These are phyloP conservation scores for Penicillium glabrum DNA, from an alignment of 2,329 filamentous ascomycete genomes.

Conservation along the genomic window DNA sequence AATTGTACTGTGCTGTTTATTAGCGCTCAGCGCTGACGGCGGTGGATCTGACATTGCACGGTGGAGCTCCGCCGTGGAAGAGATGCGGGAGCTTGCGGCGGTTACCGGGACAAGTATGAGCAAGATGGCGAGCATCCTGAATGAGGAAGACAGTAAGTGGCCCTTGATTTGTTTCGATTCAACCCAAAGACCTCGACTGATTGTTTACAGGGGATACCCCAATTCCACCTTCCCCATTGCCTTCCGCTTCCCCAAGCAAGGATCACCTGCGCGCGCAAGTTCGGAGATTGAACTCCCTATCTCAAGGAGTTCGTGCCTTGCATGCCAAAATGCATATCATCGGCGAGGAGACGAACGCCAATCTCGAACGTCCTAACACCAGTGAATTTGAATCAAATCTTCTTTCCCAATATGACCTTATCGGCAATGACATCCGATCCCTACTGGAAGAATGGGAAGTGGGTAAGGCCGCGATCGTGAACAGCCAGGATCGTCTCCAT, in stretches of 20 bases:
- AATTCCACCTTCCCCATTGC: slow-evolving; percentile 55
- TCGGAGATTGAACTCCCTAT: slow-evolving; percentile 82
- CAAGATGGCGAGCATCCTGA: slow-evolving; percentile 67
- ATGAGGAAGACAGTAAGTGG: slow-evolving; percentile 74
- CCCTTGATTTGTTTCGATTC: background rate
- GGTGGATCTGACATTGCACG: slow-evolving; percentile 72
- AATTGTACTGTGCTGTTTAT: slow-evolving; percentile 81
- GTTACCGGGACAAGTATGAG: slow-evolving; percentile 63
- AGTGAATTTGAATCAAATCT: slow-evolving; percentile 75
- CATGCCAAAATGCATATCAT: slow-evolving; percentile 94
- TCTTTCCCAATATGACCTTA: slow-evolving; percentile 90
- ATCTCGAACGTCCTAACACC: slow-evolving; percentile 68
- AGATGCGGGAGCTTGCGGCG: slow-evolving; percentile 65
- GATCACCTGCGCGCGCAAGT: slow-evolving; percentile 85
- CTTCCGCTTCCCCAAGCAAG: slow-evolving; percentile 70
- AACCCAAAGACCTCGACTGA: slow-evolving; percentile 11
- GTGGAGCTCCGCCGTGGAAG: slow-evolving; percentile 76
- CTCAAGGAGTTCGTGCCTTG: slow-evolving; percentile 83
- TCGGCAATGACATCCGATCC: slow-evolving; percentile 80
- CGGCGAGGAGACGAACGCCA: slow-evolving; percentile 81
- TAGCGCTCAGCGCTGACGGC: slow-evolving; percentile 81
- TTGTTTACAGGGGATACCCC: slow-evolving; percentile 35
- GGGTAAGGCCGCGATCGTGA: slow-evolving; percentile 77
- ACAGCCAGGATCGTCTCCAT: slow-evolving; percentile 79
- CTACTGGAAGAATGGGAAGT: slow-evolving; percentile 83